These are phyloP conservation scores for Nicotiana attenuata DNA, from an alignment of 257 asterid genomes.

Conservation along the genomic window DNA sequence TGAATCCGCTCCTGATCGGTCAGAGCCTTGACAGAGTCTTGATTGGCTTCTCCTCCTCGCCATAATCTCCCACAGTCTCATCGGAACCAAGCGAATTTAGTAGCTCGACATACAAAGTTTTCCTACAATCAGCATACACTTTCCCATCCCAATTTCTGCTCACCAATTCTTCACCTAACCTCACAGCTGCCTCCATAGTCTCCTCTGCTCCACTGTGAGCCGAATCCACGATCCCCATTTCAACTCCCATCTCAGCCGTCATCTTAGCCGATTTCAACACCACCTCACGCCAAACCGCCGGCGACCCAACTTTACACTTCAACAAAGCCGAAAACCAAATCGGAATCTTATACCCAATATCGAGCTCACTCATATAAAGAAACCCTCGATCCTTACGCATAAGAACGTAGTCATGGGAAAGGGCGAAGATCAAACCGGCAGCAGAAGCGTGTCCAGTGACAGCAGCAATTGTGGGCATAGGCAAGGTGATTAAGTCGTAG, in stretches of 20 bases:
- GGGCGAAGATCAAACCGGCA: slow-evolving; percentile 52
- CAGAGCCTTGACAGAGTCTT: slow-evolving; percentile 32
- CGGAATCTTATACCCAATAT: slow-evolving; percentile 18
- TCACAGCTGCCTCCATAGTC: slow-evolving; percentile 51
- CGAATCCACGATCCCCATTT: slow-evolving; percentile 49
- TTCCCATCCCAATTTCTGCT: slow-evolving; percentile 48
- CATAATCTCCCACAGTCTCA: slow-evolving; percentile 12
- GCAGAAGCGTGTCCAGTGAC: slow-evolving; percentile 75
- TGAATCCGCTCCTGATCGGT: too few relatives aligned
- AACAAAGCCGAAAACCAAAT: slow-evolving; percentile 41
- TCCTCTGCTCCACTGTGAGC: slow-evolving; percentile 38
- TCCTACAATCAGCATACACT: slow-evolving; percentile 39
- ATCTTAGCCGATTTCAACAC: slow-evolving; percentile 41
- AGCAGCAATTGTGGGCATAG: slow-evolving; percentile 85
- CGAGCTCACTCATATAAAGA: slow-evolving; percentile 62
- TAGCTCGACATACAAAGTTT: slow-evolving; percentile 26
- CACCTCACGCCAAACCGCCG: slow-evolving; percentile 44
- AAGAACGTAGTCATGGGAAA: slow-evolving; percentile 55
- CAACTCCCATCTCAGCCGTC: slow-evolving; percentile 43
- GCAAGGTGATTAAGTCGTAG: slow-evolving; percentile 50
- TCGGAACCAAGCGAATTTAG: slow-evolving; percentile 24
- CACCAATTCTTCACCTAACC: slow-evolving; percentile 42
- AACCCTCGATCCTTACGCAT: slow-evolving; percentile 59
- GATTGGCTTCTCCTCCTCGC: background rate
- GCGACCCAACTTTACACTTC: slow-evolving; percentile 33